Conservation (phyloP, 768 basidiomycete species). For the Tylopilus cervinicoccineus region DNA sequence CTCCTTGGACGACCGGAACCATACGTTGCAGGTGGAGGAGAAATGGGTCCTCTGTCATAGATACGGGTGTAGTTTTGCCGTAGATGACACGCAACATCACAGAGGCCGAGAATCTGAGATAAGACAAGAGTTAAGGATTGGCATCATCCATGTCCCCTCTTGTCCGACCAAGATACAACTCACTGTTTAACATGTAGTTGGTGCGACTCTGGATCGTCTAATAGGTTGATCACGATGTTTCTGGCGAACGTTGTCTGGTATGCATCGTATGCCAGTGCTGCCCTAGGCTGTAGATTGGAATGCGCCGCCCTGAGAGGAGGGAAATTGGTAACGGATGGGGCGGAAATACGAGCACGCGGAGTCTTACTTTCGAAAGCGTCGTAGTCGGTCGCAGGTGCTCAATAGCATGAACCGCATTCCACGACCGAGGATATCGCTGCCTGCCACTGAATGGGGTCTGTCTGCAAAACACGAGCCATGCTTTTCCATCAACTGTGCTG, state of each 20-base stretch:
- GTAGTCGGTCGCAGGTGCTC: slow-evolving; percentile 51
- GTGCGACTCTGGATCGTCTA: slow-evolving; percentile 23
- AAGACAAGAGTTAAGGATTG: neutral
- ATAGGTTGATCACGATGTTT: slow-evolving; percentile 19
- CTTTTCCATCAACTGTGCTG: slow-evolving; percentile 58
- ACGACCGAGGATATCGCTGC: slow-evolving; percentile 52
- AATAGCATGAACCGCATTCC: slow-evolving; percentile 56
- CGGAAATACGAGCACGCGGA: neutral
- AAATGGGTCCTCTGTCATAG: slow-evolving; percentile 17
- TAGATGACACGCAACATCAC: slow-evolving; percentile 27
- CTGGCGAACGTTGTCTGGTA: slow-evolving; percentile 39
- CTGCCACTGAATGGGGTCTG: slow-evolving; percentile 49
- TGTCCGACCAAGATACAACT: slow-evolving; percentile 19
- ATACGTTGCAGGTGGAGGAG: slow-evolving; percentile 28
- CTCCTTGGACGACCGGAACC: slow-evolving; percentile 28
- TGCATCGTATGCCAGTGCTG: slow-evolving; percentile 41
- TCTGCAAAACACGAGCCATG: slow-evolving; percentile 50
- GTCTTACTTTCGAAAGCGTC: slow-evolving; percentile 50
- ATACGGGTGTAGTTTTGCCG: slow-evolving; percentile 21
- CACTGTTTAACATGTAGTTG: slow-evolving; percentile 32
- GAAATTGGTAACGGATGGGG: neutral
- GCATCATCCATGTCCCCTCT: neutral
- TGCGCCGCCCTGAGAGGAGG: slow-evolving; percentile 44
- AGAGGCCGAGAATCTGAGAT: slow-evolving; percentile 23
- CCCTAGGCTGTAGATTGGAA: slow-evolving; percentile 49